Conservation (phyloP, 1,284 basidiomycete genomes). For the Sanghuangporus sanghuang region DNA sequence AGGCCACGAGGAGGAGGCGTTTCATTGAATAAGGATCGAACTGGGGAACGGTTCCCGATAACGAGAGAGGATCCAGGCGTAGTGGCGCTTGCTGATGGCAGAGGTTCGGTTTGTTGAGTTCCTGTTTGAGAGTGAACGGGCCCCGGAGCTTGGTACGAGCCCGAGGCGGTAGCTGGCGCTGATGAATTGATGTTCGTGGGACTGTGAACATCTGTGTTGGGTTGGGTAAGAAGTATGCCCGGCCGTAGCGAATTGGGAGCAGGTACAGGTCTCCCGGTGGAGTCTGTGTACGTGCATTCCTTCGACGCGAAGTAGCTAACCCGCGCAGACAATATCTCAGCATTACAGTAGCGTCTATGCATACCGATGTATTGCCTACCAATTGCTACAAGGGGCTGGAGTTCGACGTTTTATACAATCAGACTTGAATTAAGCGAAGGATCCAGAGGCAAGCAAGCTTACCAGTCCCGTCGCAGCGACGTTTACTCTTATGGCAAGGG, state of each 20-base stretch:
- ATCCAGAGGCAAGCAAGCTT: conserved; percentile 25
- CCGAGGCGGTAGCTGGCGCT: not conserved
- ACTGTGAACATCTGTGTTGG: not conserved
- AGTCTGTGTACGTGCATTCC: conserved; percentile 73
- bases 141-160: conserved; percentile 1
- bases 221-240: not conserved
- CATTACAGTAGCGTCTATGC: not conserved
- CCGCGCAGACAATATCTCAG: conserved; percentile 1
- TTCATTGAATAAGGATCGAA: not conserved
- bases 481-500: conserved; percentile 77
- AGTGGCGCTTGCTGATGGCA: not conserved
- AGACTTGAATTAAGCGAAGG: not conserved
- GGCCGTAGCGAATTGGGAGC: conserved; percentile 45
- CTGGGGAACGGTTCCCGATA: not conserved
- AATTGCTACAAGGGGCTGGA: conserved; percentile 75
- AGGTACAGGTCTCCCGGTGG: conserved; percentile 70
- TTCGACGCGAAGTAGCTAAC: conserved; percentile 76
- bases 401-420: not conserved
- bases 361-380: conserved; percentile 37
- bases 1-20: not conserved
- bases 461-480: conserved; percentile 79
- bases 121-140: not conserved
- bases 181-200: conserved; percentile 7
- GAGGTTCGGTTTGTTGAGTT: not conserved
- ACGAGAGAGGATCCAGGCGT: conserved; percentile 3